A percentile compares a stretch with the other conserved stretches of the same genome.
phyloP scores from a whole-genome alignment of 257 asterid genomes.

The Solanum chilense region DNA sequence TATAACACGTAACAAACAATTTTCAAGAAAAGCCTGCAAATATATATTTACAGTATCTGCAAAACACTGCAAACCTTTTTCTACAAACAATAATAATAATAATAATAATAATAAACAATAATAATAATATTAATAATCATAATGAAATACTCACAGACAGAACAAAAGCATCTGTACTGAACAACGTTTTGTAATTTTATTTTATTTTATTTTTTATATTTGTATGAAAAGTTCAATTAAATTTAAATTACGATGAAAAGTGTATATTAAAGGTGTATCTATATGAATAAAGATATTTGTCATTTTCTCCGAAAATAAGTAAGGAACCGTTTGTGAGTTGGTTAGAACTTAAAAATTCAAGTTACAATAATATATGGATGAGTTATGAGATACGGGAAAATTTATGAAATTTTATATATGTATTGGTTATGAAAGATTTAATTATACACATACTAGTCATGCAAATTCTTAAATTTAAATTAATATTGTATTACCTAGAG shows the following conservation, averaged over 20 bases:
- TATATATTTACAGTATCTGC: background rate
- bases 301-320: background rate
- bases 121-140: background rate
- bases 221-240: background rate
- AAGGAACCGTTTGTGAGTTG: background rate
- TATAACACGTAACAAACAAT: background rate
- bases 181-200: background rate
- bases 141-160: background rate
- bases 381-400: background rate
- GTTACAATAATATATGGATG: background rate
- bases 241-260: background rate
- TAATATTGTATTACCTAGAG: background rate
- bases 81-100: background rate
- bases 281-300: background rate
- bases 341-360: no score
- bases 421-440: no score
- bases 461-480: no score
- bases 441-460: no score
- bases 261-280: background rate
- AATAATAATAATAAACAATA: background rate
- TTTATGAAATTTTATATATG: background rate
- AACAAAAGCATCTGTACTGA: background rate
- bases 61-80: background rate
- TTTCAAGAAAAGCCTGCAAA: background rate
- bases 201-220: background rate